phyloP scores from a whole-genome alignment of 2,329 filamentous ascomycete genomes.

The Byssothecium circinans region DNA sequence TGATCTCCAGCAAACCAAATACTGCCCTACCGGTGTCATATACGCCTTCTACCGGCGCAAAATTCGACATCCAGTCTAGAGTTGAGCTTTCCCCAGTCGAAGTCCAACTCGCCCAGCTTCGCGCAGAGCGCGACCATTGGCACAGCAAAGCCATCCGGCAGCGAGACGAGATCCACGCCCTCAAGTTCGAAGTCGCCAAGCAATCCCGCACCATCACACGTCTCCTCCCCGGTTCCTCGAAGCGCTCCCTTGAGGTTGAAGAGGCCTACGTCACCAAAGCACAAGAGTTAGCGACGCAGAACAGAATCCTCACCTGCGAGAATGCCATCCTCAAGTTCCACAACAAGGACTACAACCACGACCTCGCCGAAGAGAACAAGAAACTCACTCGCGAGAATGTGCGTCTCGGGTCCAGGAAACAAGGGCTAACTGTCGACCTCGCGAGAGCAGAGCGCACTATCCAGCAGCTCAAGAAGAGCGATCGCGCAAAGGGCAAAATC shows the following conservation, averaged over 20 bases:
- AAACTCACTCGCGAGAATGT: not conserved
- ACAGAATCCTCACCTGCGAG: too few species aligned
- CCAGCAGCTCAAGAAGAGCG: slow-evolving; percentile 15
- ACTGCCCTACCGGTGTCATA: too few species aligned
- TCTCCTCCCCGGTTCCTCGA: too few species aligned
- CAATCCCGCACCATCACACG: too few species aligned
- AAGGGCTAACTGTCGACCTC: slow-evolving; percentile 10
- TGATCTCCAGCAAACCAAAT: too few species aligned
- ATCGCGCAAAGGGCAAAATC: slow-evolving; percentile 20
- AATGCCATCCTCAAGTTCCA: not conserved
- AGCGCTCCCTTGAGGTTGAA: too few species aligned
- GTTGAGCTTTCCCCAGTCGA: not conserved
- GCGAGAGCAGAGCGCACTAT: slow-evolving; percentile 7
- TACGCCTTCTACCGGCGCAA: too few species aligned
- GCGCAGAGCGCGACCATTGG: not conserved
- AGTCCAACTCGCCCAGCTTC: not conserved
- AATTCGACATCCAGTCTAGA: too few species aligned
- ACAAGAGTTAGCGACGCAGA: too few species aligned
- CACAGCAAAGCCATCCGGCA: not conserved
- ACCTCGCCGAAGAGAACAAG: not conserved
- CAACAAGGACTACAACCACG: not conserved
- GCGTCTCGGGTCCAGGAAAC: not conserved
- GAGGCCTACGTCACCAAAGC: too few species aligned
- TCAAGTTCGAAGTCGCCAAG: not conserved
- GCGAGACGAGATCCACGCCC: not conserved